Evolutionary conservation across 495 filamentous ascomycete species (phyloP), one percentile per base, ranked within the genome.

Genomic region (Xylaria longipes): DNA sequence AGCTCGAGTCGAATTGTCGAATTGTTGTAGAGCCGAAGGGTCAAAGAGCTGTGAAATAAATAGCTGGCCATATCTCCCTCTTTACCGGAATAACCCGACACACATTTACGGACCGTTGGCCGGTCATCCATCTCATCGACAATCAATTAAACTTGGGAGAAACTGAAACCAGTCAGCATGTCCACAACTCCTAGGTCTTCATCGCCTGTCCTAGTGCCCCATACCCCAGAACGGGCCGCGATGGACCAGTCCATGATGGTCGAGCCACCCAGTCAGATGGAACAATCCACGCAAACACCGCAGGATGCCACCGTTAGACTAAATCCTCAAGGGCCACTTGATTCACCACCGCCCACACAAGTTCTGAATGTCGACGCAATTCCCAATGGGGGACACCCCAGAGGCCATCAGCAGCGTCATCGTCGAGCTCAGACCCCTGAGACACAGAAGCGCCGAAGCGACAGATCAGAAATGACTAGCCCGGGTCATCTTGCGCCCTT

Each of bases 401-500:
- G 74, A 56, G 61, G 62, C 48, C 17, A 70, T 31, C 73, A 77
- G 5, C 76, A 72, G 41, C 62, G 45, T 58, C 78, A 71, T 46
- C 74, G 69, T n/a, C 76, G 72, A 41, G 71, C 74, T 17, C 71
- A 66, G 25, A 78, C 76, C 5, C 78, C 76, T 11, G 72, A 75
- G 52, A 72, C 78, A 41, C 74, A 76, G 52, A 78, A 78, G 71
- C 74, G 76, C 46, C 74, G 73, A 35, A 78, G 78, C 62, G 74
- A 79, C 48, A 64, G 73, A 58, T 78, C 78, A 66, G 76, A 78
- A 54, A 70, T 76, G 69, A 82, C 82, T 71, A 84, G 82, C 2
- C 84, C 84, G 1, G 84, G 82, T 15, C 79, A 84, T 63, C 77
- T 85, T 27, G 79, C 78, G 7, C 75, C 82, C 17, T 91, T 89